A percentile compares a stretch with the other conserved stretches of the same genome.
Evolutionary conservation across 441 rosid genomes (phyloP).

Genomic region (Manihot esculenta): DNA sequence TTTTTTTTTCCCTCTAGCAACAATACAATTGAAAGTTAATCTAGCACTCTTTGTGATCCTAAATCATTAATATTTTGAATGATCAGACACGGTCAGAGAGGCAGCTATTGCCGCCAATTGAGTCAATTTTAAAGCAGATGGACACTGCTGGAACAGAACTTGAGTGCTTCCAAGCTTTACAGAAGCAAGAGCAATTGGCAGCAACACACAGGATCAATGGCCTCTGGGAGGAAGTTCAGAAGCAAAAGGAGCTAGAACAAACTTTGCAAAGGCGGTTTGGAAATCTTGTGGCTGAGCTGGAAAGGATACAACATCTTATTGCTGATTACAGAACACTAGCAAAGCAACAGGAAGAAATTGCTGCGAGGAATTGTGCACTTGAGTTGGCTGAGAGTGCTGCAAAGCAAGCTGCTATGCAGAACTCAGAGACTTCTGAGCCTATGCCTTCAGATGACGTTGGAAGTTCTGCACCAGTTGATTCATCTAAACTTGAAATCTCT

Average conservation of each 20-base stretch:
- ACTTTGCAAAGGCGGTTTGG: slow-evolving; percentile 76
- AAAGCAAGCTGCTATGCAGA: slow-evolving; percentile 28
- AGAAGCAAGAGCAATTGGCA: slow-evolving; percentile 91
- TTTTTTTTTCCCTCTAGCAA: neutral
- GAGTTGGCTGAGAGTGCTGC: slow-evolving; percentile 34
- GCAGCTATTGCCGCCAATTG: slow-evolving; percentile 71
- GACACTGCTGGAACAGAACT: slow-evolving; percentile 88
- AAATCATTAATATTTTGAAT: slow-evolving; percentile 17
- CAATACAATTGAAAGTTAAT: neutral
- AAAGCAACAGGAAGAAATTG: slow-evolving; percentile 49
- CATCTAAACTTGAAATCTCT: slow-evolving; percentile 17
- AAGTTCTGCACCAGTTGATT: slow-evolving; percentile 20
- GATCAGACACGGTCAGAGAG: slow-evolving; percentile 70
- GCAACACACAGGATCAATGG: slow-evolving; percentile 77
- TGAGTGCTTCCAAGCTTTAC: slow-evolving; percentile 84
- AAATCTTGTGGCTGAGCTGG: slow-evolving; percentile 55
- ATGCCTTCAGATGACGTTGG: slow-evolving; percentile 11
- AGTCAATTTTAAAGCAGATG: slow-evolving; percentile 74
- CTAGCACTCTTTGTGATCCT: slow-evolving; percentile 3
- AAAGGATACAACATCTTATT: slow-evolving; percentile 47
- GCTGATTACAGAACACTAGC: slow-evolving; percentile 46
- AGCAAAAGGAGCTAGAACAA: slow-evolving; percentile 85
- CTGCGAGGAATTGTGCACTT: slow-evolving; percentile 33
- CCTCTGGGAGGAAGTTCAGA: slow-evolving; percentile 80
- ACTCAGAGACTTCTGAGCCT: slow-evolving; percentile 26